A percentile compares a stretch with the other conserved stretches of the same genome.
These are phyloP conservation scores for Parachaetomium inaequale DNA, from an alignment of 495 filamentous ascomycete genomes.

Conservation along the genomic window DNA sequence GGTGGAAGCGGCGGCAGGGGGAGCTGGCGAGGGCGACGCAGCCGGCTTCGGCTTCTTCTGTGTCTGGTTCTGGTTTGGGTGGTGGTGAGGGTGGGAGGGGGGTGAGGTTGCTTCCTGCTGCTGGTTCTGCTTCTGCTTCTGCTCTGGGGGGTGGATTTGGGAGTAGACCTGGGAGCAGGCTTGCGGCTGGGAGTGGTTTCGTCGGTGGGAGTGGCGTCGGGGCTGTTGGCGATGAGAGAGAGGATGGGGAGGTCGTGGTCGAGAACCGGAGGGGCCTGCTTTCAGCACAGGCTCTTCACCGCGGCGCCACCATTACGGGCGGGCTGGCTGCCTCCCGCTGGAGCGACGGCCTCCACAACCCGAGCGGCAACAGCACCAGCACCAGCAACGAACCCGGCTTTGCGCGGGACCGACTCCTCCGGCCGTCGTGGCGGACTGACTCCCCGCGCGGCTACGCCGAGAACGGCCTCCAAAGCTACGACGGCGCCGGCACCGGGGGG, in stretches of 20 bases:
- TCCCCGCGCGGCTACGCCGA: not conserved
- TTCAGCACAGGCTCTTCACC: not conserved
- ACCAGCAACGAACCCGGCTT: not conserved
- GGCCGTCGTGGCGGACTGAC: conserved; percentile 3
- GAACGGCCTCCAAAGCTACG: not conserved
- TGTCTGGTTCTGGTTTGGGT: not conserved
- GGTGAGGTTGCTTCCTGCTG: not conserved
- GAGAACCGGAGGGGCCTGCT: not conserved
- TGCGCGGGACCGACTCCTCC: not conserved
- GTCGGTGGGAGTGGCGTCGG: not conserved
- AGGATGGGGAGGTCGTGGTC: not conserved
- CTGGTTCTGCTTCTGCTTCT: not conserved
- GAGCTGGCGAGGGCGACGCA: conserved; percentile 31
- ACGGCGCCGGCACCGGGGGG: not conserved
- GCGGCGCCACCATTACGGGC: not conserved
- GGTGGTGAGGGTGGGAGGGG: not conserved
- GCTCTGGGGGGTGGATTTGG: too few relatives aligned
- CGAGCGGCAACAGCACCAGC: not conserved
- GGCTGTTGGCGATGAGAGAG: not conserved
- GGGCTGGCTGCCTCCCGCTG: conserved; percentile 6
- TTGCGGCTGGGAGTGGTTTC: not conserved
- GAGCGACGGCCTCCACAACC: not conserved
- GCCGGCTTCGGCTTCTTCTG: too few relatives aligned
- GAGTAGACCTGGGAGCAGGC: too few relatives aligned
- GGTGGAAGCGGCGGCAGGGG: conserved; percentile 51